phyloP scores from a whole-genome alignment of 1,139 yeast genomes.

The Torulaspora pretoriensis region DNA sequence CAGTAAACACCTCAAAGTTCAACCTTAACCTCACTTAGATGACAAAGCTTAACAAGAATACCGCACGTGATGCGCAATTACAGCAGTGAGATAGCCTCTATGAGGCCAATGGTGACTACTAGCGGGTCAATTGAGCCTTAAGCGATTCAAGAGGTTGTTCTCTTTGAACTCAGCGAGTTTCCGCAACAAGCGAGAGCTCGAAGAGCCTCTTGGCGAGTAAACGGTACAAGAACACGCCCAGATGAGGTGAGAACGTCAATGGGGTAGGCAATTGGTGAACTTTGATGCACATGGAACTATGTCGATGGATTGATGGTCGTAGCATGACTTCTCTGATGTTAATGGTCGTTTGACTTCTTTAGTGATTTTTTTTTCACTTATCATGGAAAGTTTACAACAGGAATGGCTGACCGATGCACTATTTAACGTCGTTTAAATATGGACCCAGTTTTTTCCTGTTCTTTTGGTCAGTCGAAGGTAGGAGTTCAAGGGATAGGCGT shows the following conservation, averaged over 20 bases:
- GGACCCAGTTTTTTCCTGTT: neutral
- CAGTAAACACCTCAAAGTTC: neutral
- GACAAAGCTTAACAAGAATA: neutral
- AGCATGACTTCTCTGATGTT: conserved; percentile 4
- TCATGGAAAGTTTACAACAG: neutral
- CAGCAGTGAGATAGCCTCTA: neutral
- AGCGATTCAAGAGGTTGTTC: neutral
- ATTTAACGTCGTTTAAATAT: conserved; percentile 7
- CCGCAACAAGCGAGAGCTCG: neutral
- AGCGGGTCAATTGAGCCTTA: neutral
- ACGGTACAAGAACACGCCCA: neutral
- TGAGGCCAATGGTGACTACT: neutral
- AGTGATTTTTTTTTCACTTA: conserved; percentile 1
- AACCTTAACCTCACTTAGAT: neutral
- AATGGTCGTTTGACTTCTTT: conserved; percentile 6
- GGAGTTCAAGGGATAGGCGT: neutral
- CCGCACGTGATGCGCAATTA: neutral
- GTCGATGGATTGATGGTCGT: neutral
- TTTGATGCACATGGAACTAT: neutral
- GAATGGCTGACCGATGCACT: neutral
- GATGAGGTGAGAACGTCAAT: neutral
- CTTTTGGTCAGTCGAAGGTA: neutral
- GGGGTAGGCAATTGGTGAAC: neutral
- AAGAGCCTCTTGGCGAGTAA: neutral
- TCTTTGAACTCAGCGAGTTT: neutral